Evolutionary conservation across 2,329 filamentous ascomycete genomes (phyloP).

Genomic region (Didymella segeticola): DNA sequence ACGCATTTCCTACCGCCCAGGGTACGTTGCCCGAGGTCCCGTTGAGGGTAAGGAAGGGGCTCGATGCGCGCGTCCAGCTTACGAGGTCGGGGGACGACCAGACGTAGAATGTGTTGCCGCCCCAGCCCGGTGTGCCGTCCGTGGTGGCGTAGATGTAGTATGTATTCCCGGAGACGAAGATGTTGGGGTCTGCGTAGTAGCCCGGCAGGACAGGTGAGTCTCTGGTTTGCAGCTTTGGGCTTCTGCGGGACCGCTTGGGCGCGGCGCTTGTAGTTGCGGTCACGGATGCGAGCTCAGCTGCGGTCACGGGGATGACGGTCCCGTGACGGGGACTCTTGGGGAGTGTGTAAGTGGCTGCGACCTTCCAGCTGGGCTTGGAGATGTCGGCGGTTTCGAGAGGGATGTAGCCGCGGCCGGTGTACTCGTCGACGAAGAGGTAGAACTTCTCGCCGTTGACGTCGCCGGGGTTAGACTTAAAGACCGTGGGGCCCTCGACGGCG

Average conservation of each 20-base stretch:
- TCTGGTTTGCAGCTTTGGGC: neutral
- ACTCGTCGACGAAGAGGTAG: slow-evolving; percentile 65
- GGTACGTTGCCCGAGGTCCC: slow-evolving; percentile 37
- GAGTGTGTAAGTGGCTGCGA: slow-evolving; percentile 55
- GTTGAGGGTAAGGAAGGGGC: slow-evolving; percentile 37
- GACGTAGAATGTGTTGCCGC: slow-evolving; percentile 35
- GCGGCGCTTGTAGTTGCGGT: slow-evolving; percentile 19
- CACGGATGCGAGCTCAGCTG: slow-evolving; percentile 51
- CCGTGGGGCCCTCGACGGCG: slow-evolving; percentile 60
- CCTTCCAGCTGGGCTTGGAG: slow-evolving; percentile 57
- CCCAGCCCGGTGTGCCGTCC: slow-evolving; percentile 36
- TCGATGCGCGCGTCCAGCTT: slow-evolving; percentile 29
- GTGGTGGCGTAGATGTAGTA: slow-evolving; percentile 42
- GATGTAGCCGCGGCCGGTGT: slow-evolving; percentile 59
- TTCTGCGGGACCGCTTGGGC: neutral
- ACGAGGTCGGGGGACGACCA: slow-evolving; percentile 39
- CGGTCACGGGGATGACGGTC: slow-evolving; percentile 61
- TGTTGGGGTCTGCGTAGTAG: slow-evolving; percentile 39
- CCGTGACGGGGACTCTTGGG: slow-evolving; percentile 61
- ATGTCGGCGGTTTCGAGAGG: slow-evolving; percentile 61
- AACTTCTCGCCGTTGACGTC: slow-evolving; percentile 62
- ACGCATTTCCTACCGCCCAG: slow-evolving; percentile 37
- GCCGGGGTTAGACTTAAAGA: slow-evolving; percentile 58
- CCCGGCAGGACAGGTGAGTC: slow-evolving; percentile 33
- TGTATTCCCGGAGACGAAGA: slow-evolving; percentile 30